These are phyloP conservation scores for Penicillium nordicum DNA, from an alignment of 2,329 filamentous ascomycete genomes.

Conservation along the genomic window DNA sequence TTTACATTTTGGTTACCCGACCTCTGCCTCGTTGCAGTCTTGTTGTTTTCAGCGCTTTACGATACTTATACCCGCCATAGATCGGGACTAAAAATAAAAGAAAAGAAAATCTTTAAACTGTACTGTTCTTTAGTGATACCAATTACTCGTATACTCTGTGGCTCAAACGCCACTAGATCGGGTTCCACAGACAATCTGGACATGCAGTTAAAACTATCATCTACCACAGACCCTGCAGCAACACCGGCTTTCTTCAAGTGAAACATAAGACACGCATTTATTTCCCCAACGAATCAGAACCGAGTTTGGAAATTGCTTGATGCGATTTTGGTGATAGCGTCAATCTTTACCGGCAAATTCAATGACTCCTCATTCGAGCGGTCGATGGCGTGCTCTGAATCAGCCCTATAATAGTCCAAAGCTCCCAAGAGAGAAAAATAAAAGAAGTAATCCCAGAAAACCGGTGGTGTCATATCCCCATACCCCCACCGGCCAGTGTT, in stretches of 20 bases:
- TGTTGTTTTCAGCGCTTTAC: constrained; percentile 8
- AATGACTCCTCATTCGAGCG: neutral
- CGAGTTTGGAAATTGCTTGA: neutral
- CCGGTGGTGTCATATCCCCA: neutral
- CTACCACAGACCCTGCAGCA: neutral
- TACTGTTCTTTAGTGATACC: neutral
- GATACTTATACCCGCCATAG: constrained; percentile 9
- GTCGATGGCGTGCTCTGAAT: constrained; percentile 3
- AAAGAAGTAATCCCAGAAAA: neutral
- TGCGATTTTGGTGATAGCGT: neutral
- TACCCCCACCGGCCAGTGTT: neutral
- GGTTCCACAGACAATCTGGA: neutral
- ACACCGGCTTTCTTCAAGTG: neutral
- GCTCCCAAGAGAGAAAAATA: neutral
- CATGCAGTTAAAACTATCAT: neutral
- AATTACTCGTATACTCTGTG: too few species aligned
- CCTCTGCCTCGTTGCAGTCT: constrained; percentile 1
- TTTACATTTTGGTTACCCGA: constrained; percentile 1
- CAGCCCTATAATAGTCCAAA: neutral
- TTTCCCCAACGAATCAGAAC: neutral
- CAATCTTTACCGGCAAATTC: neutral
- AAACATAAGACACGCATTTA: neutral
- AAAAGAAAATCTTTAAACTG: constrained; percentile 10
- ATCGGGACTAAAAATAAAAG: constrained; percentile 7
- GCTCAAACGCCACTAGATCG: neutral